phyloP scores from a whole-genome alignment of 2,329 filamentous ascomycete species.

The Diplocarpon mali region DNA sequence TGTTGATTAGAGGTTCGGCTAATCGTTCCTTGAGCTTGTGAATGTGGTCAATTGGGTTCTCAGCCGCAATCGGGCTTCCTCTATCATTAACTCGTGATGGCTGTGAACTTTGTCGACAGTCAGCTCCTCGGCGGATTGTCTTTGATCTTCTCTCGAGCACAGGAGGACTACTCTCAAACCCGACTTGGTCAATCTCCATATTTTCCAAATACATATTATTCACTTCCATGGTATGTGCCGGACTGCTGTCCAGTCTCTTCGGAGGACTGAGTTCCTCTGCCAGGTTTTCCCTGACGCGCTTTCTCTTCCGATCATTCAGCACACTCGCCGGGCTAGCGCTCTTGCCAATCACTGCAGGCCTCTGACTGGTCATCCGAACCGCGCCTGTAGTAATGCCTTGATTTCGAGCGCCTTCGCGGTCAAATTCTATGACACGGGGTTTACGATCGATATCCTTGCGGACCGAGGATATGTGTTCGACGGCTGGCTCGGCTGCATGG shows the following conservation, averaged over 20 bases:
- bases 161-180: background rate
- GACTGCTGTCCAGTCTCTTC: constrained; percentile 3
- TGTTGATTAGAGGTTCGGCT: background rate
- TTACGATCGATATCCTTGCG: constrained; percentile 10
- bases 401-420: constrained; percentile 14
- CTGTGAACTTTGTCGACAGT: constrained; percentile 14
- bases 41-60: constrained; percentile 11
- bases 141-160: background rate
- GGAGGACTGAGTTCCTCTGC: background rate
- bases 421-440: constrained; percentile 16
- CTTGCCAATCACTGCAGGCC: background rate
- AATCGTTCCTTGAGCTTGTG: constrained; percentile 9
- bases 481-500: background rate
- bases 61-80: constrained; percentile 20
- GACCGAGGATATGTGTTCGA: background rate
- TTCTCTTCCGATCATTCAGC: background rate
- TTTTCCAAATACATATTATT: background rate
- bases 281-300: background rate
- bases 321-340: background rate
- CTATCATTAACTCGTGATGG: constrained; percentile 18
- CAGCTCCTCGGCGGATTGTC: background rate
- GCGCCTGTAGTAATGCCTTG: constrained; percentile 18
- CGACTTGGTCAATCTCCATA: background rate
- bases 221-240: background rate
- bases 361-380: constrained; percentile 3